Conservation (phyloP, 805 yeast species). For the Candida rishiriensis region DNA sequence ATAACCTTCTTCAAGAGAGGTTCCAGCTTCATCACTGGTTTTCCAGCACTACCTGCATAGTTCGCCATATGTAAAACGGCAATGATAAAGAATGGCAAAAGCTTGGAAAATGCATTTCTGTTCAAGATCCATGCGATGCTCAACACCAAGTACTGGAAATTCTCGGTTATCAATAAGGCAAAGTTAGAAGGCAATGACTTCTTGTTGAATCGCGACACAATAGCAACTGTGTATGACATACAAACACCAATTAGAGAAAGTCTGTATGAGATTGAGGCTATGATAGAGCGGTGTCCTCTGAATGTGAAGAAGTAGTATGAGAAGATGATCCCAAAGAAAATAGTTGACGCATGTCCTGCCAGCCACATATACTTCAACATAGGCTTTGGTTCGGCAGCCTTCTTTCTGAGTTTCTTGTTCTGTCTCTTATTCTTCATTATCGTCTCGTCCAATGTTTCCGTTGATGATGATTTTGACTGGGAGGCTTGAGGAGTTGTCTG, state of each 20-base stretch:
- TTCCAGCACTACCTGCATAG: slow-evolving; percentile 31
- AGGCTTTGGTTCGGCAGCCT: slow-evolving; percentile 31
- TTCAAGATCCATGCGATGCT: slow-evolving; percentile 58
- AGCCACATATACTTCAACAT: slow-evolving; percentile 50
- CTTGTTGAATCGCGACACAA: slow-evolving; percentile 56
- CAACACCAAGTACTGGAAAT: slow-evolving; percentile 63
- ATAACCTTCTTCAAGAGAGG: slow-evolving; percentile 40
- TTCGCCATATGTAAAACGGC: slow-evolving; percentile 53
- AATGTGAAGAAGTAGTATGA: slow-evolving; percentile 29
- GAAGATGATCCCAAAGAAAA: slow-evolving; percentile 40
- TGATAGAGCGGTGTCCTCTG: slow-evolving; percentile 35
- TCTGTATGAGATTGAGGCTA: slow-evolving; percentile 51
- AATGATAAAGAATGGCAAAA: slow-evolving; percentile 55
- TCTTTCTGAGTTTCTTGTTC: slow-evolving; percentile 34
- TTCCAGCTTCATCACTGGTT: slow-evolving; percentile 36
- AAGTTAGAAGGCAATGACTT: slow-evolving; percentile 54
- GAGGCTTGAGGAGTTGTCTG: slow-evolving; percentile 3
- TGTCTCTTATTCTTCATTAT: slow-evolving; percentile 1
- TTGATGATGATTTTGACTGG: neutral
- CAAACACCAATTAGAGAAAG: slow-evolving; percentile 53
- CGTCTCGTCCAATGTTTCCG: neutral
- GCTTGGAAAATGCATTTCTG: slow-evolving; percentile 59
- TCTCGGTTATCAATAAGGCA: slow-evolving; percentile 65
- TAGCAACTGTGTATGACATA: slow-evolving; percentile 46
- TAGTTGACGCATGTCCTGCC: slow-evolving; percentile 46